Base-by-base conservation (phyloP, 2,329 filamentous ascomycete genomes). In the Coniochaeta prunicola region DNA sequence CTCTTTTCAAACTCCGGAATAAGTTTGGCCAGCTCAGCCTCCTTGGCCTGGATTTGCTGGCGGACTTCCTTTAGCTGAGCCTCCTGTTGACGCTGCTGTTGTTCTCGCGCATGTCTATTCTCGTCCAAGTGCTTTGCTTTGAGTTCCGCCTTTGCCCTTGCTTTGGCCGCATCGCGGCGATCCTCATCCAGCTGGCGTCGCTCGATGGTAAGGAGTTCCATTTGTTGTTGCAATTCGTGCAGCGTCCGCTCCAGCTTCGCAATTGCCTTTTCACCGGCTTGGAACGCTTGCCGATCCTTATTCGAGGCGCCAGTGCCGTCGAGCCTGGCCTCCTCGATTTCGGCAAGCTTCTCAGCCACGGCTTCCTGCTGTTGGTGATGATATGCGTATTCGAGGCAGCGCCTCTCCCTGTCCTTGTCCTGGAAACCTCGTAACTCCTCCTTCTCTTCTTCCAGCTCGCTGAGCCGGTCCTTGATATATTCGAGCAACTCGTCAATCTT, bases 391-490 rank as follows among this genome's bases (percentile, higher is more conserved):
- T 97, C 91, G 53, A 99, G 80, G 70, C 92, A 97, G 64, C 92
- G 83, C 60, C 92, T 86, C 73, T 99, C 92, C 59, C 90, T 87
- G 67, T 99, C 94, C 71, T 96, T 96, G 61, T 96, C 92, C 72
- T 97, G 94, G 70, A 92, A 99, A 8, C 88, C 92, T 53, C 92
- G 86, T 40, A 99, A 80, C 73, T 99, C 96, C 68, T 97, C 92
- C 72, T 97, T 97, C 73, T 99, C 94, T 70, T 96, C 92, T 72
- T 99, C 94, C 0, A 99, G 80, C 73, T 99, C 94, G 40, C 79
- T 81, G 58, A 99, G 79, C 57, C 94, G 87, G 68, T 96, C 91
- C 67, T 94, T 92, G 73, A 99, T 97, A 68, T 94, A 96, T 57
- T 89, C 86, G 13, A 99, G 82, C 13, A 96, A 80, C 69, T 96